Percentiles rank a stretch among this genome's conserved stretches.
phyloP scores from a whole-genome alignment of 495 filamentous ascomycete genomes.

The Aspergillus ostianus region DNA sequence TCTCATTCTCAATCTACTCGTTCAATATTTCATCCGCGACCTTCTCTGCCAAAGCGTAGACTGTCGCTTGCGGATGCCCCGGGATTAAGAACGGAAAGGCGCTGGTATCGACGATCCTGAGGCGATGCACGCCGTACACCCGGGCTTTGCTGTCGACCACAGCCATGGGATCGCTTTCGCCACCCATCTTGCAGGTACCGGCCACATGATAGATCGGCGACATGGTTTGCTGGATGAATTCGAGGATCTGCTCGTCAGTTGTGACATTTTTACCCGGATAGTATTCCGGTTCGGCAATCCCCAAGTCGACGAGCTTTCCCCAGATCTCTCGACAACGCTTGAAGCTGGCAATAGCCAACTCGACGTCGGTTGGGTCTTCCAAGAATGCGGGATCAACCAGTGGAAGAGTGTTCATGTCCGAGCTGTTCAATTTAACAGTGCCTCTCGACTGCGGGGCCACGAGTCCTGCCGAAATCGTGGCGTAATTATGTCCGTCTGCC shows the following conservation, averaged over 20 bases:
- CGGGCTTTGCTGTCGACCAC: constrained; percentile 48
- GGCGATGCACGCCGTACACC: constrained; percentile 45
- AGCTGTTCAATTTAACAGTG: constrained; percentile 44
- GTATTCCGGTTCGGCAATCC: constrained; percentile 31
- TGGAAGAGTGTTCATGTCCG: constrained; percentile 36
- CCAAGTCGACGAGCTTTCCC: constrained; percentile 20
- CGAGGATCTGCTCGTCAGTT: constrained; percentile 46
- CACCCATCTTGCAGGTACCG: constrained; percentile 50
- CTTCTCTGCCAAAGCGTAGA: constrained; percentile 57
- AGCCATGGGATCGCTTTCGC: constrained; percentile 38
- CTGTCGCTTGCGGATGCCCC: constrained; percentile 48
- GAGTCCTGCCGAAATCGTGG: constrained; percentile 38
- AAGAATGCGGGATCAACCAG: constrained; percentile 52
- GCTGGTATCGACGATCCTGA: constrained; percentile 55
- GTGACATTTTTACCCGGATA: constrained; percentile 42
- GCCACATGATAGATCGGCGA: constrained; percentile 50
- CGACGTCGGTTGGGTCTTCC: constrained; percentile 39
- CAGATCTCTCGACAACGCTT: constrained; percentile 39
- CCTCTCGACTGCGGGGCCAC: constrained; percentile 51
- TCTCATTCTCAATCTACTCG: background rate
- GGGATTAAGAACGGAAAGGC: constrained; percentile 51
- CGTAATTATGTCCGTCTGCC: constrained; percentile 43
- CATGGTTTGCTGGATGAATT: constrained; percentile 37
- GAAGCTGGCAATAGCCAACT: constrained; percentile 44
- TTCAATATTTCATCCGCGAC: constrained; percentile 48